phyloP scores from a whole-genome alignment of 2,329 filamentous ascomycete genomes.

The Salinomyces thailandicus region DNA sequence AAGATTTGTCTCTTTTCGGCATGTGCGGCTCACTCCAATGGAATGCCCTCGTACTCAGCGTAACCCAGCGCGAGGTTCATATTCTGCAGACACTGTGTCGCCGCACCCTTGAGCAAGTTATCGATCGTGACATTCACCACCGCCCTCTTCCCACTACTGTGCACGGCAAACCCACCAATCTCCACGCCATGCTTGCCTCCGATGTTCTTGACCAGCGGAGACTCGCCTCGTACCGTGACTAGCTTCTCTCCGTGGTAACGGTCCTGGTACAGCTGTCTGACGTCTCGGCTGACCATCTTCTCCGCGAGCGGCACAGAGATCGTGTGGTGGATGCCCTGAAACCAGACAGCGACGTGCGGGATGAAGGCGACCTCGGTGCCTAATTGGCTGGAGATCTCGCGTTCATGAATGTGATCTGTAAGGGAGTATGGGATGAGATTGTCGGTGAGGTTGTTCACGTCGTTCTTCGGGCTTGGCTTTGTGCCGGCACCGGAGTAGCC shows the following conservation, averaged over 20 bases:
- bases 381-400: constrained; percentile 73
- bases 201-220: constrained; percentile 76
- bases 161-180: constrained; percentile 91
- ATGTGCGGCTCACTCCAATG: constrained; percentile 46
- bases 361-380: constrained; percentile 69
- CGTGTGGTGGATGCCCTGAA: constrained; percentile 87
- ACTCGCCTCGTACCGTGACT: constrained; percentile 82
- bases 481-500: constrained; percentile 93
- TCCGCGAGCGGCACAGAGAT: constrained; percentile 82
- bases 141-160: constrained; percentile 77
- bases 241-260: constrained; percentile 92
- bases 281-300: constrained; percentile 80
- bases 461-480: constrained; percentile 89
- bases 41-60: constrained; percentile 80
- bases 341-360: constrained; percentile 93
- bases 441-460: constrained; percentile 68
- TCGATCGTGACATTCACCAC: constrained; percentile 93
- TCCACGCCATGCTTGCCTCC: constrained; percentile 78
- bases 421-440: constrained; percentile 87
- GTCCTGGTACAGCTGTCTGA: constrained; percentile 91
- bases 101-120: constrained; percentile 85
- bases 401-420: constrained; percentile 91
- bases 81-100: constrained; percentile 88
- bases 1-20: too few species aligned
- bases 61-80: constrained; percentile 90